A percentile compares a stretch with the other conserved stretches of the same genome.
phyloP scores from a whole-genome alignment of 225 moss, liverwort and hornwort genomes.

The Takakia lepidozioides region DNA sequence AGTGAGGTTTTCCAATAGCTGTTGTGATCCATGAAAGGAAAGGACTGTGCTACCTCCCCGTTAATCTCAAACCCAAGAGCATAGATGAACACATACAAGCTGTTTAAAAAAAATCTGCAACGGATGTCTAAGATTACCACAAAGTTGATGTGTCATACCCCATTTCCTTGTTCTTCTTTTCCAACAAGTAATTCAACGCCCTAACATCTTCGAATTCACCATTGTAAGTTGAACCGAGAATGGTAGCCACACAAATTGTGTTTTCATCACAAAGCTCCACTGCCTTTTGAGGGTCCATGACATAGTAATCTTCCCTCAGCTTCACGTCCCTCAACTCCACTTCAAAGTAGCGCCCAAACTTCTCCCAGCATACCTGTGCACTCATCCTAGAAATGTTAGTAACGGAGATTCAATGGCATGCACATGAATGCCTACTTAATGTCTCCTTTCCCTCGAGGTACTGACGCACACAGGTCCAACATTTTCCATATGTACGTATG shows the following conservation, averaged over 20 bases:
- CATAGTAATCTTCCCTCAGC: constrained; percentile 40
- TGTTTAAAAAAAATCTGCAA: no score
- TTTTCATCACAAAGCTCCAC: constrained; percentile 89
- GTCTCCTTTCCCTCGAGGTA: no score
- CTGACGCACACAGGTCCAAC: no score
- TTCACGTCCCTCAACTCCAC: constrained; percentile 82
- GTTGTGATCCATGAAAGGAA: no score
- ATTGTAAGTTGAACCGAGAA: constrained; percentile 86
- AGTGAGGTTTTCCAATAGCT: no score
- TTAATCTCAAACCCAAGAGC: no score
- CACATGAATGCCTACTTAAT: no score
- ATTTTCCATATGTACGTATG: no score
- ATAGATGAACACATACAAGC: no score
- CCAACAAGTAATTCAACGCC: constrained; percentile 52
- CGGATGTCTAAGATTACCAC: neutral
- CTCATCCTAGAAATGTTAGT: no score
- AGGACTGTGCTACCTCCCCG: no score
- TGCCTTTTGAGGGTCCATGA: constrained; percentile 74
- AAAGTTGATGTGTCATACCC: constrained; percentile 13
- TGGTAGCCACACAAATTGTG: constrained; percentile 78
- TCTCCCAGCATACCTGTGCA: constrained; percentile 98
- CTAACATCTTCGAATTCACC: constrained; percentile 92
- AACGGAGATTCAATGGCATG: no score
- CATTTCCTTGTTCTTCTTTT: constrained; percentile 64
- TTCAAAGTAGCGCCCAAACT: constrained; percentile 86